Evolutionary conservation across 768 basidiomycete species (phyloP).

Genomic region (Leccinum olivaceopallidum): DNA sequence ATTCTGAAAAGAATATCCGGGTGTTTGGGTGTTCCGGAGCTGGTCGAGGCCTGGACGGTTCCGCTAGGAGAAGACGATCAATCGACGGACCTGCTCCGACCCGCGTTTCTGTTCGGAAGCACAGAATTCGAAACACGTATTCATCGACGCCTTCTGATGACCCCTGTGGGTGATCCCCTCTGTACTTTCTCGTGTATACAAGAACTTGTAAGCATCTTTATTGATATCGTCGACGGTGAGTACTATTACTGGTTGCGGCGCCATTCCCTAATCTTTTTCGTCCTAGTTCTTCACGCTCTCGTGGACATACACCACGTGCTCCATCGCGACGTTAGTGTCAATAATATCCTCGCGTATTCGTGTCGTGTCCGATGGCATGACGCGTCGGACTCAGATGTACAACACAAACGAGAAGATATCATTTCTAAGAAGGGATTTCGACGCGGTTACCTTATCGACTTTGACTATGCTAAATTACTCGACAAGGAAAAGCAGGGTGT

Average conservation of each 20-base stretch:
- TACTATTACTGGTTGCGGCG: not conserved
- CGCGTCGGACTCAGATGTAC: not conserved
- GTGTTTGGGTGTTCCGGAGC: not conserved
- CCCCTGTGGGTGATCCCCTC: not conserved
- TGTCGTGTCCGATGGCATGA: not conserved
- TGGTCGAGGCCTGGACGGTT: not conserved
- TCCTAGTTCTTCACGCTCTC: not conserved
- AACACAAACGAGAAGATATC: not conserved
- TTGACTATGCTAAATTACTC: not conserved
- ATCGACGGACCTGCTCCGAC: not conserved
- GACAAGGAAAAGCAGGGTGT: not conserved
- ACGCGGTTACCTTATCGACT: not conserved
- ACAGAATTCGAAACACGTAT: not conserved
- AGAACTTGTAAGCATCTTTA: not conserved
- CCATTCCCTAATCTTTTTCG: not conserved
- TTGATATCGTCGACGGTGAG: not conserved
- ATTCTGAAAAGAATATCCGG: not conserved
- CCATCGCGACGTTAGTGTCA: not conserved
- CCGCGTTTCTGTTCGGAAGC: not conserved
- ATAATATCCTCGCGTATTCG: not conserved
- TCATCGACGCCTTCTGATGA: not conserved
- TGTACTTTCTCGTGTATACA: not conserved
- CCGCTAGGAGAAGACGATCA: not conserved
- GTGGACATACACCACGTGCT: not conserved
- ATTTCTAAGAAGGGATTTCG: not conserved